A percentile compares a stretch with the other conserved stretches of the same genome.
These are phyloP conservation scores for Paracamarosporium sp. DNA, from an alignment of 2,329 filamentous ascomycete genomes.

Conservation along the genomic window DNA sequence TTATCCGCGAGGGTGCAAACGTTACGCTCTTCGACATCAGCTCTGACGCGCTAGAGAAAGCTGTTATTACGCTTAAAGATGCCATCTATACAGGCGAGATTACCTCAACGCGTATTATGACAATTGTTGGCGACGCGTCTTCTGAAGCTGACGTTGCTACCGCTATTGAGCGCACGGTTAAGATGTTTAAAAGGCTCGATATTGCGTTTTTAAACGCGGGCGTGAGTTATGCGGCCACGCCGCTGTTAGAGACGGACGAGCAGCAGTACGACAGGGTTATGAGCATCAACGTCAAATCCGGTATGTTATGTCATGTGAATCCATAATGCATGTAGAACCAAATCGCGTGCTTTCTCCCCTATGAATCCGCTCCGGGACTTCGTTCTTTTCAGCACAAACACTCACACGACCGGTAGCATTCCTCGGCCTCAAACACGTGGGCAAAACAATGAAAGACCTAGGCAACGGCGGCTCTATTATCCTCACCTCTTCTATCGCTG, in stretches of 20 bases:
- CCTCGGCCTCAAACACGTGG: constrained; percentile 46
- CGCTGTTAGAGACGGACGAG: constrained; percentile 44
- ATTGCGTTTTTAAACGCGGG: constrained; percentile 37
- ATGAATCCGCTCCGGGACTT: too few relatives aligned
- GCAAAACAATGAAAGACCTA: constrained; percentile 39
- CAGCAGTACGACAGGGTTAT: constrained; percentile 48
- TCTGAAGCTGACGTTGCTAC: constrained; percentile 37
- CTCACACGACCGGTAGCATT: constrained; percentile 33
- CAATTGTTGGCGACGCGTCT: constrained; percentile 44
- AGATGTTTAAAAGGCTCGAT: constrained; percentile 36
- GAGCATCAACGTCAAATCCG: constrained; percentile 46
- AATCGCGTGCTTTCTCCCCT: too few relatives aligned
- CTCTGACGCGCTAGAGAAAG: constrained; percentile 30
- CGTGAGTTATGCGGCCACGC: constrained; percentile 33
- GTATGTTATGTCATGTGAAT: constrained; percentile 23
- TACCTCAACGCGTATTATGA: constrained; percentile 33
- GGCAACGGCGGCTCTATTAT: constrained; percentile 47
- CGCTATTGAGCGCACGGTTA: constrained; percentile 29
- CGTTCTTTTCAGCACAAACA: too few relatives aligned
- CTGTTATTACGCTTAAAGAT: constrained; percentile 33
- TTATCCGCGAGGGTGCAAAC: constrained; percentile 47
- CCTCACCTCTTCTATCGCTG: constrained; percentile 48
- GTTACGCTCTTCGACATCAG: constrained; percentile 46
- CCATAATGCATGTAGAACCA: too few relatives aligned
- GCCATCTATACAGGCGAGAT: constrained; percentile 33